Percentiles rank a stretch among this genome's conserved stretches.
These are phyloP conservation scores for Porphyrellus cyaneotinctus DNA, from an alignment of 768 basidiomycete species.

Conservation along the genomic window DNA sequence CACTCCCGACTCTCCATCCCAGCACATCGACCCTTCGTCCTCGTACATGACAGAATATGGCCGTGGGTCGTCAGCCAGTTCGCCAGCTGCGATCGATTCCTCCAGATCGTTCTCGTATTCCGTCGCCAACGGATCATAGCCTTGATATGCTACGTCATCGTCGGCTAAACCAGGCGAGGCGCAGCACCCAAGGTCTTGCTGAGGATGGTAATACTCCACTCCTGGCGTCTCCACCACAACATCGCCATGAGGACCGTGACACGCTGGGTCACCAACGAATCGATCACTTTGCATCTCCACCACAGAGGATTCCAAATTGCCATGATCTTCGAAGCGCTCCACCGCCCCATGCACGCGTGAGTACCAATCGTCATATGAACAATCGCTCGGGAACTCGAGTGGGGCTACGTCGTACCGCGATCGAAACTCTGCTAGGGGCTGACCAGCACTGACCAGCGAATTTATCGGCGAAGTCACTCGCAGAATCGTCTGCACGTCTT, in stretches of 20 bases:
- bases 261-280: no score
- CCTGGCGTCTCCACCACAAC: background rate
- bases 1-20: background rate
- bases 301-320: background rate
- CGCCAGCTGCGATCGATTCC: background rate
- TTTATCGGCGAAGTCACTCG: background rate
- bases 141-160: conserved; percentile 1
- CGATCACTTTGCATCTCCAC: background rate
- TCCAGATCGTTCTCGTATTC: conserved; percentile 3
- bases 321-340: background rate
- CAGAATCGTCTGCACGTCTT: background rate
- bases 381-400: conserved; percentile 13
- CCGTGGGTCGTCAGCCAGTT: background rate
- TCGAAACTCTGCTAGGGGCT: conserved; percentile 3
- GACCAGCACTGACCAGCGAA: conserved; percentile 4
- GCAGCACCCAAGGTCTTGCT: background rate
- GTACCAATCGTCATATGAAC: conserved; percentile 5
- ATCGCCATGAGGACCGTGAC: background rate
- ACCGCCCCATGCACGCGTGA: background rate
- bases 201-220: background rate
- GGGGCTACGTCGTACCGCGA: conserved; percentile 10
- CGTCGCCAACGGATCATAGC: background rate
- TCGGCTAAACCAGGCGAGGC: background rate
- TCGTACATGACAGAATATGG: no score
- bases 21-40: background rate